These are phyloP conservation scores for Pestalotiopsis sp. DNA, from an alignment of 2,329 filamentous ascomycete genomes.

Conservation along the genomic window DNA sequence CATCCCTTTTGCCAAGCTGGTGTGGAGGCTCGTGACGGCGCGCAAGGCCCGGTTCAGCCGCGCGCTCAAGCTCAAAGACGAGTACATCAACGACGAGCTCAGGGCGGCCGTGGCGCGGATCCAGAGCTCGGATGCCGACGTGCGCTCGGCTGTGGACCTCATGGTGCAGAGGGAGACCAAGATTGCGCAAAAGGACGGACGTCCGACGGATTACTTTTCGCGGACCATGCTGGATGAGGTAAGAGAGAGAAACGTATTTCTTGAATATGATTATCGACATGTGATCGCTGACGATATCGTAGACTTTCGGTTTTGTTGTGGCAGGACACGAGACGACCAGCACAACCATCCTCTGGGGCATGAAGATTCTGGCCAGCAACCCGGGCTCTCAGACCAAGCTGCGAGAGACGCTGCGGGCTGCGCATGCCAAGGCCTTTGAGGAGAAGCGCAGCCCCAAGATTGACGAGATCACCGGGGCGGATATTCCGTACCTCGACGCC, in stretches of 20 bases:
- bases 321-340: constrained; percentile 36
- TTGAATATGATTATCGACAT: background rate
- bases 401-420: constrained; percentile 23
- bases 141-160: constrained; percentile 34
- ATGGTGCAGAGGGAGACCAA: constrained; percentile 35
- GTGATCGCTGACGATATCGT: background rate
- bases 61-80: constrained; percentile 25
- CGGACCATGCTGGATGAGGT: constrained; percentile 26
- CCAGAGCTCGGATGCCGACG: constrained; percentile 18
- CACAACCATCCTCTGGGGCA: constrained; percentile 29
- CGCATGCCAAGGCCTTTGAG: constrained; percentile 18
- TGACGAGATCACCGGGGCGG: constrained; percentile 25
- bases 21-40: constrained; percentile 14
- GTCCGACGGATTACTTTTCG: constrained; percentile 25
- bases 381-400: constrained; percentile 30
- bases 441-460: constrained; percentile 25
- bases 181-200: constrained; percentile 29
- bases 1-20: background rate
- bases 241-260: too few relatives aligned
- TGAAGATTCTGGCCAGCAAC: constrained; percentile 30
- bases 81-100: constrained; percentile 28
- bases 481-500: constrained; percentile 34
- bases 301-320: constrained; percentile 34
- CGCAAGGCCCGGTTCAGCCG: constrained; percentile 24
- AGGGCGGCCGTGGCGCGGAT: constrained; percentile 19